These are phyloP conservation scores for Phytophthora foliorum DNA, from an alignment of 352 stramenopile genomes.

Conservation along the genomic window DNA sequence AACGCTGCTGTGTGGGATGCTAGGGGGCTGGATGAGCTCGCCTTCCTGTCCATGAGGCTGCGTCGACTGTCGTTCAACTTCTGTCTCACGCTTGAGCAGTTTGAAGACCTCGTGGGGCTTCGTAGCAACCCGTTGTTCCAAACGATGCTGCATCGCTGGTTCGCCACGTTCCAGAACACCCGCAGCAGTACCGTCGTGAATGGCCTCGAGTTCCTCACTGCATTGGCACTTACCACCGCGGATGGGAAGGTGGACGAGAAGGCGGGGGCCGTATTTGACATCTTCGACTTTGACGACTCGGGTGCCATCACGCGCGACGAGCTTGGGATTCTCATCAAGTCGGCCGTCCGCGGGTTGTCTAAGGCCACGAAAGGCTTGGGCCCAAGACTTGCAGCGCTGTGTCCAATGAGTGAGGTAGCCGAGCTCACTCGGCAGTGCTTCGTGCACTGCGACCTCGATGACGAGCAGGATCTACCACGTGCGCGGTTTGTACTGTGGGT, in stretches of 20 bases:
- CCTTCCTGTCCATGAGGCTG: slow-evolving; percentile 61
- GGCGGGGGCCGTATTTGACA: slow-evolving; percentile 66
- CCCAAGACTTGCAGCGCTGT: slow-evolving; percentile 59
- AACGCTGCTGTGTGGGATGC: not conserved
- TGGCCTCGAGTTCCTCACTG: slow-evolving; percentile 73
- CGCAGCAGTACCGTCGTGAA: slow-evolving; percentile 69
- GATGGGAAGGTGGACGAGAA: slow-evolving; percentile 75
- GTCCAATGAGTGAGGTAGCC: slow-evolving; percentile 67
- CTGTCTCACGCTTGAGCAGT: slow-evolving; percentile 69
- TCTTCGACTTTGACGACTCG: slow-evolving; percentile 83
- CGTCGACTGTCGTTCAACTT: slow-evolving; percentile 82
- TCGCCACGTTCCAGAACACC: slow-evolving; percentile 76
- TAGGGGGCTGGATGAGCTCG: slow-evolving; percentile 68
- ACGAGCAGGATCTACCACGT: slow-evolving; percentile 70
- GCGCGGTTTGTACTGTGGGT: slow-evolving; percentile 67
- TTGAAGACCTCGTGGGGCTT: slow-evolving; percentile 71
- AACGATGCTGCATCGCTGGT: slow-evolving; percentile 64
- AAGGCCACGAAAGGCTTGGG: slow-evolving; percentile 75
- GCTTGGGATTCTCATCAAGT: slow-evolving; percentile 82
- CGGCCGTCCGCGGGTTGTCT: slow-evolving; percentile 66
- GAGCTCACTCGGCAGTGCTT: slow-evolving; percentile 76
- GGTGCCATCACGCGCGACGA: slow-evolving; percentile 78
- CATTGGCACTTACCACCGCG: slow-evolving; percentile 55
- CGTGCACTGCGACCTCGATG: slow-evolving; percentile 67
- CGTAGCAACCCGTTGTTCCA: slow-evolving; percentile 69